These are phyloP conservation scores for Kazachstania bromeliacearum DNA, from an alignment of 805 yeast genomes.

Conservation along the genomic window DNA sequence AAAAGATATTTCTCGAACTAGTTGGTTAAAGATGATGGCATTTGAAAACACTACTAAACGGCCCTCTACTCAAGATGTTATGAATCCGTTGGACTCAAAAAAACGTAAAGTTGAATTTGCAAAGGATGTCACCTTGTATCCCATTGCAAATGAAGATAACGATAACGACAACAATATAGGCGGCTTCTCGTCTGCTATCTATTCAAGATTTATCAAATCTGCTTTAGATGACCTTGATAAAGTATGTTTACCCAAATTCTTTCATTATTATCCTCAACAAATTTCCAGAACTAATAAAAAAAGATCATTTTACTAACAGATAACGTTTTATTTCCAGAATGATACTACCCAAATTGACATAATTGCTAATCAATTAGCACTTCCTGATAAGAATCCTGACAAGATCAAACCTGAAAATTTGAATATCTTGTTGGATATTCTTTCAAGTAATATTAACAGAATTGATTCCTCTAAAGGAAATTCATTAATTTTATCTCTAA, in stretches of 20 bases:
- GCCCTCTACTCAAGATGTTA: constrained; percentile 9
- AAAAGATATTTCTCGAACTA: not conserved
- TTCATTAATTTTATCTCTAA: constrained; percentile 49
- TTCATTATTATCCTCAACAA: not conserved
- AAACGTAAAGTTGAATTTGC: constrained; percentile 28
- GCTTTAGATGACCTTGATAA: constrained; percentile 64
- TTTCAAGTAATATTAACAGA: constrained; percentile 57
- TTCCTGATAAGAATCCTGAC: constrained; percentile 45
- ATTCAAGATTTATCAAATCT: constrained; percentile 43
- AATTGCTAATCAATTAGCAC: constrained; percentile 48
- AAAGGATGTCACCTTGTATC: constrained; percentile 17
- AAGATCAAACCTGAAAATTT: constrained; percentile 46
- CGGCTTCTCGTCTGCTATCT: constrained; percentile 31
- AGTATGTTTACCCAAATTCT: constrained; percentile 30
- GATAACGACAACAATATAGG: constrained; percentile 9
- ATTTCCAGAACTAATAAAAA: not conserved
- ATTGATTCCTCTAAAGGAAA: constrained; percentile 46
- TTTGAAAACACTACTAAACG: constrained; percentile 24
- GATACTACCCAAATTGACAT: constrained; percentile 50
- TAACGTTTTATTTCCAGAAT: constrained; percentile 19
- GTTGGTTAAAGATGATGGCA: constrained; percentile 21
- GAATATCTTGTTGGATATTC: constrained; percentile 42
- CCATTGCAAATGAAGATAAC: constrained; percentile 3
- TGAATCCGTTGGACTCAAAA: constrained; percentile 15
- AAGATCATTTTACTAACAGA: constrained; percentile 12